Conservation (phyloP, 1,139 yeast species). For the Kazachstania sp. region DNA sequence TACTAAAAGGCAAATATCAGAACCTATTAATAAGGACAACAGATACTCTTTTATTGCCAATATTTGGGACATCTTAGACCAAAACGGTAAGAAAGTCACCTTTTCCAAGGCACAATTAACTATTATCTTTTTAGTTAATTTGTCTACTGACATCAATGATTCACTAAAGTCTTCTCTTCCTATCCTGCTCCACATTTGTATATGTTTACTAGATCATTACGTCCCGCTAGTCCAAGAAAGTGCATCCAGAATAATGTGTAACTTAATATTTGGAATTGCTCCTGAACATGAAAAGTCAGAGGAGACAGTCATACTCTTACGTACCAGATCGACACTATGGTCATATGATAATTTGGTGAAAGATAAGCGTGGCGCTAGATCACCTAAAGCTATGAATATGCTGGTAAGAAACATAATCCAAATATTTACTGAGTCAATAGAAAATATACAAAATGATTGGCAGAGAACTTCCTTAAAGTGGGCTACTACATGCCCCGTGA, state of each 20-base stretch:
- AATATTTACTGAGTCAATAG: conserved; percentile 41
- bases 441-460: conserved; percentile 71
- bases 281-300: conserved; percentile 46
- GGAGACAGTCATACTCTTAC: conserved; percentile 46
- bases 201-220: conserved; percentile 82
- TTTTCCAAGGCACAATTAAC: conserved; percentile 87
- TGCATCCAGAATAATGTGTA: conserved; percentile 67
- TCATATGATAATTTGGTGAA: conserved; percentile 75
- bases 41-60: conserved; percentile 72
- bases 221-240: conserved; percentile 74
- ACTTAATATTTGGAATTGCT: conserved; percentile 59
- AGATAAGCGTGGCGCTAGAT: conserved; percentile 72
- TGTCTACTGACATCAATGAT: conserved; percentile 55
- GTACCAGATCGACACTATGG: conserved; percentile 58
- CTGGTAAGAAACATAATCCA: conserved; percentile 57
- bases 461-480: conserved; percentile 73
- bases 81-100: conserved; percentile 60
- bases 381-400: conserved; percentile 83
- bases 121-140: conserved; percentile 72
- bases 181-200: conserved; percentile 66
- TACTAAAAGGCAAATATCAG: conserved; percentile 35
- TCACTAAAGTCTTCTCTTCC: conserved; percentile 54
- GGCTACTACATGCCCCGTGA: conserved; percentile 97
- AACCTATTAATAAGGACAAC: conserved; percentile 24
- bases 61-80: conserved; percentile 48